Evolutionary conservation across 352 stramenopile species (phyloP), one percentile per base, ranked within the genome.

Genomic region (Pythium guiyangense): DNA sequence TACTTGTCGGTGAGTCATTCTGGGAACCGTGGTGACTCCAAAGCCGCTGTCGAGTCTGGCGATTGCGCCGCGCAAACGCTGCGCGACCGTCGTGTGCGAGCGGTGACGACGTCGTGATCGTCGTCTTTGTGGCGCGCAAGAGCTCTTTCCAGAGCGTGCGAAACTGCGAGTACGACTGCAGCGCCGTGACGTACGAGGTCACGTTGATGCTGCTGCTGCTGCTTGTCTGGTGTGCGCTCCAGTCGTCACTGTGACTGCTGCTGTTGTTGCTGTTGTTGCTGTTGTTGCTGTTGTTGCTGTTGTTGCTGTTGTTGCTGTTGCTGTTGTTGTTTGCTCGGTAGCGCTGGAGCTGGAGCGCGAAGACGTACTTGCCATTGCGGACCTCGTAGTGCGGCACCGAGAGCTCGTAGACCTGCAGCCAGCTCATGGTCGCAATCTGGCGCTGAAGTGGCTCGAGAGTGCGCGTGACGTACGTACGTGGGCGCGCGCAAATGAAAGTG

Each of bases 131-230:
- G 20, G 69, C 70, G 26, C 63, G 66, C 44, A 69, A 57, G 40
- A 87, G 49, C 26, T 79, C 70, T 49, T 68, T 80, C 74, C 74
- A 85, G 45, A 87, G 70, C 45, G 64, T 66, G 22, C 77, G 77
- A 40, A 87, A 87, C 55, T 87, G 67, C 0, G 74, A 85, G 64
- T 85, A 85, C 6, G 77, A 87, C 18, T 73, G 77, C 49, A 64
- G 56, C 15, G 66, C 66, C 4, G 66, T 70, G 40, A 74, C 60
- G 35, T 56, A 57, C 3, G 62, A 53, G 12, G 45, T 31, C 17
- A 62, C 50, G 26, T 46, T 63, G 4, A 27, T 22, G 12, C 14
- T 52, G 4, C 1, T 20, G 27, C 27, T 52, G 14, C 22, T 31
- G 5, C 11, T 39, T 18, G 31, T 2, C 10, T 52, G 15, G 1